Base-by-base conservation (phyloP, 177 flowering plant genomes). In the Vitis hybrid region DNA sequence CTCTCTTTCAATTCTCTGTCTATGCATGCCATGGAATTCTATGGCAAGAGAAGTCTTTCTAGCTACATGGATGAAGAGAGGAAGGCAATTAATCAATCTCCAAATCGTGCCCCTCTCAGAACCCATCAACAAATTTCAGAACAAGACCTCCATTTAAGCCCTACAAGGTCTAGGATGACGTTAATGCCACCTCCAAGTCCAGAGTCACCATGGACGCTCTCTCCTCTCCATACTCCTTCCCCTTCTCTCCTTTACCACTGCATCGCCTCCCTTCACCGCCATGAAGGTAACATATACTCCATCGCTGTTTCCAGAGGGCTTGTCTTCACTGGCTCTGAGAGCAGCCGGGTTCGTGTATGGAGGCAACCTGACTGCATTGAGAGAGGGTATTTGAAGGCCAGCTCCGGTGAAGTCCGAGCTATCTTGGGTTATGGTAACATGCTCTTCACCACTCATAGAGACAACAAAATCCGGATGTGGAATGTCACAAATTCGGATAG, bases 381-480 rank as follows among this genome's bases (percentile, higher is more conserved):
- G 16, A 33, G 70, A 0, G 87, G 84, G 0, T 67, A 39, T 26
- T 55, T 86, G 51, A 84, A 75, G 26, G 72, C 83, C 2, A 74
- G 72, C 1, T 75, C 68, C 3, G 82, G 87, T 1, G 74, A 79
- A 2, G 76, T 86, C 5, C 69, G 82, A 7, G 75, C 83, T n/a
- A 75, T 80, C 14, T 59, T 82, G 16, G 75, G 74, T n/a, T 55
- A 72, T 16, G 80, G 81, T 5, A 74, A 78, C 72, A 72, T 65
- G 70, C 78, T 86, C 7, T 84, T 86, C 79, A 72, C 87, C 6
- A 2, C 86, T 0, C 86, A 86, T 59, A 76, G 45, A 29, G 89
- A 86, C 58, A 20, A 53, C 74, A 84, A 75, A 49, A 72, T 84
- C 22, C 70, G 89, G 7, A 19, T 81, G 0, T 86, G 87, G 87